A percentile compares a stretch with the other conserved stretches of the same genome.
Evolutionary conservation across 2,329 filamentous ascomycete species (phyloP).

Genomic region (Colletotrichum sp.): DNA sequence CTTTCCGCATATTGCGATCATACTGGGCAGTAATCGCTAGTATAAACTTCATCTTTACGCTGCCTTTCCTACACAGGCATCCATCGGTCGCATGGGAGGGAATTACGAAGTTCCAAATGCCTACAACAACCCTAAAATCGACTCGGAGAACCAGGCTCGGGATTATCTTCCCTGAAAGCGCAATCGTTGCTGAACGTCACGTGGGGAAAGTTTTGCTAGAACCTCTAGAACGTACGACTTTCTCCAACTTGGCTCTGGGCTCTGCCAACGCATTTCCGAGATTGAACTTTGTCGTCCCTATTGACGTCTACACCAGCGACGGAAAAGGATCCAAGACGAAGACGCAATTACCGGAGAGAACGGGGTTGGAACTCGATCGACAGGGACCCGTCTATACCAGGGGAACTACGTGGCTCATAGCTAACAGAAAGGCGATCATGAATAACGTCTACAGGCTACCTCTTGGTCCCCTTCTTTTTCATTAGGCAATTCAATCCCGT

Average conservation of each 20-base stretch:
- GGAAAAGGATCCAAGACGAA: neutral
- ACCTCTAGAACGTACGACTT: neutral
- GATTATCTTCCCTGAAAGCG: neutral
- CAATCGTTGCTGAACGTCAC: neutral
- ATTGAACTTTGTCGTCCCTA: neutral
- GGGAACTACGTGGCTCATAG: neutral
- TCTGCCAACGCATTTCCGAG: rapidly evolving
- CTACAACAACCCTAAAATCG: neutral
- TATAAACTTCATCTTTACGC: neutral
- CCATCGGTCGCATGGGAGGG: neutral
- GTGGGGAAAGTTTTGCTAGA: neutral
- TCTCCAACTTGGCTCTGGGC: neutral
- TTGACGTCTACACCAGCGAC: neutral
- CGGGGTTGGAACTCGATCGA: neutral
- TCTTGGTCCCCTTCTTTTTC: no score
- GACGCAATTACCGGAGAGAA: neutral
- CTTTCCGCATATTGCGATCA: neutral
- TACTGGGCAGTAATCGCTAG: neutral
- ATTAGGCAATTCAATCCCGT: no score
- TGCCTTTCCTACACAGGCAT: neutral
- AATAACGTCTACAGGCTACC: no score
- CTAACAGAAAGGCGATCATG: neutral
- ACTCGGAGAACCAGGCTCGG: neutral
- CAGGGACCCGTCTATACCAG: neutral
- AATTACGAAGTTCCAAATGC: neutral